These are phyloP conservation scores for Eutrema yunnanense DNA, from an alignment of 345 rosid genomes.

Conservation along the genomic window DNA sequence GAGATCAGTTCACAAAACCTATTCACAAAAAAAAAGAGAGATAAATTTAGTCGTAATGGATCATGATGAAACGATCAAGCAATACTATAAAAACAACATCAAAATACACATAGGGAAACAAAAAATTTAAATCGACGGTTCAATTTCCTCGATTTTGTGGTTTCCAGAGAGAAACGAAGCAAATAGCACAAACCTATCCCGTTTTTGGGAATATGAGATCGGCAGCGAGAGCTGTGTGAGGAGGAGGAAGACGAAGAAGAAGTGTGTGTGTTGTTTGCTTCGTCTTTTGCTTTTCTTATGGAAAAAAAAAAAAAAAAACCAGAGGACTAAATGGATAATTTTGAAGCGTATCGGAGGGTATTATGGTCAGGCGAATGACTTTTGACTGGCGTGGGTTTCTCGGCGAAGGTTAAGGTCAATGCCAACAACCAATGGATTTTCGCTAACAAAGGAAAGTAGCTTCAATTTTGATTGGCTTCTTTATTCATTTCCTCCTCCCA, in stretches of 20 bases:
- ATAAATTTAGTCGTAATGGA: neutral
- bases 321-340: constrained; percentile 21
- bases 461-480: neutral
- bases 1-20: neutral
- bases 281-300: neutral
- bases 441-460: neutral
- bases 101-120: neutral
- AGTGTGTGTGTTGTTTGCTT: neutral
- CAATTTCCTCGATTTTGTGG: neutral
- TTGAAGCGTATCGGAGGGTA: constrained; percentile 3
- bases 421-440: neutral
- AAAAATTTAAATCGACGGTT: neutral
- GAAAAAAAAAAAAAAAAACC: neutral
- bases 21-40: neutral
- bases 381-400: neutral
- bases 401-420: neutral
- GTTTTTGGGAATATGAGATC: neutral
- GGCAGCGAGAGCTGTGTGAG: neutral
- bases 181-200: neutral
- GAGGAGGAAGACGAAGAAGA: neutral
- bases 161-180: neutral
- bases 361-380: constrained; percentile 6
- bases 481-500: too few species aligned
- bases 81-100: neutral
- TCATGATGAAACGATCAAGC: constrained; percentile 19